Evolutionary conservation across 495 filamentous ascomycete species (phyloP), one percentile per base, ranked within the genome.

Genomic region (Neurospora sp.): DNA sequence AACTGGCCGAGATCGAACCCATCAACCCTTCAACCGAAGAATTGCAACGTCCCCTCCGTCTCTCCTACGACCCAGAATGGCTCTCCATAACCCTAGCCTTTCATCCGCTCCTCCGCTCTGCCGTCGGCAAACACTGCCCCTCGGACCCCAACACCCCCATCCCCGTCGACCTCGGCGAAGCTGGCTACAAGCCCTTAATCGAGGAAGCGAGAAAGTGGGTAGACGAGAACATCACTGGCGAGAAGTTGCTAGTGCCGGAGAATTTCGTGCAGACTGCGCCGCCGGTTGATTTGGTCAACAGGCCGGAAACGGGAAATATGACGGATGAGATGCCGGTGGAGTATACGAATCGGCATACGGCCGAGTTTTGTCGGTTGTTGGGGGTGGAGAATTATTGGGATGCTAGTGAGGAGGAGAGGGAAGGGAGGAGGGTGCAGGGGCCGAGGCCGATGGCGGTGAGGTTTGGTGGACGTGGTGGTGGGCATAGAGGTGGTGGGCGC

Each of bases 41-140:
- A 70, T 2, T 70, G 38, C 75, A 72, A 59, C 78, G 77, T 9
- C 81, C 76, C 17, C 81, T 78, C 74, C 78, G 80, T 7, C 88
- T 98, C 5, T 81, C 89, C 39, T 98, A 98, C 80, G 96, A 99
- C 80, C 89, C 90, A 38, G 96, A 99, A 83, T 99, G 94, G 94
- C 89, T 98, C 4, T 91, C 96, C 9, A 97, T 99, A 75, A 92
- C 90, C 2, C 93, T 94, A 17, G 90, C 90, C 2, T 94, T 97
- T 77, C 89, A 91, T 36, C 73, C 84, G 0, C 83, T 88, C 40
- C 83, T 93, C 4, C 77, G 80, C 6, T 82, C 94, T 40, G 91
- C 91, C 37, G 54, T 34, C 54, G 54, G 54, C 54, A 34, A 62
- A 34, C 54, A 62, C 28, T 62, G 54, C 0, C 54, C 54, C 1